These are phyloP conservation scores for Penicillium griseofulvum DNA, from an alignment of 2,329 filamentous ascomycete genomes.

Conservation along the genomic window DNA sequence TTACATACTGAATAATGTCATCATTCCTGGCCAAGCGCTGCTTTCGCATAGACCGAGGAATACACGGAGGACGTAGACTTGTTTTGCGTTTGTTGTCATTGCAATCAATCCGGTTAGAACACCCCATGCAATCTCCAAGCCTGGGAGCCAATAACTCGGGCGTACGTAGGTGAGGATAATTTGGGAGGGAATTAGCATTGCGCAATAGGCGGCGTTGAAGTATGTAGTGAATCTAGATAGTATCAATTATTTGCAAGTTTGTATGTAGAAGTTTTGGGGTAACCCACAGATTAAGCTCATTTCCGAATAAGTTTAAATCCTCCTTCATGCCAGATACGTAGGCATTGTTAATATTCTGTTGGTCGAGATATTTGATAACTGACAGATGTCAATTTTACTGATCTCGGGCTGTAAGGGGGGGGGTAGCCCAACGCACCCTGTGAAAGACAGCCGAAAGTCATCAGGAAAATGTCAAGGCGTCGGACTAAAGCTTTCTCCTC, in stretches of 20 bases:
- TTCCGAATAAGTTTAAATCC: constrained; percentile 21
- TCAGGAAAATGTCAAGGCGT: constrained; percentile 39
- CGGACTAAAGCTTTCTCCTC: constrained; percentile 40
- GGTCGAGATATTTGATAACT: constrained; percentile 28
- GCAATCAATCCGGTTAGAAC: constrained; percentile 31
- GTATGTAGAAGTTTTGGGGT: no score
- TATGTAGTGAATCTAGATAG: constrained; percentile 37
- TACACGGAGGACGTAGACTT: constrained; percentile 31
- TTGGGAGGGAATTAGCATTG: constrained; percentile 43
- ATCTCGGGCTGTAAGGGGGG: not conserved
- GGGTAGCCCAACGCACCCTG: constrained; percentile 29
- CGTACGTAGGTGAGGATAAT: constrained; percentile 40
- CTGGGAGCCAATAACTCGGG: constrained; percentile 30
- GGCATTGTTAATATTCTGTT: constrained; percentile 28
- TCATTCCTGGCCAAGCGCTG: constrained; percentile 32
- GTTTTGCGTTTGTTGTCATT: constrained; percentile 28
- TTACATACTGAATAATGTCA: constrained; percentile 30
- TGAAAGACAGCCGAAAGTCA: constrained; percentile 43
- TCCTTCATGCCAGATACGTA: constrained; percentile 30
- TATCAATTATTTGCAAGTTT: not conserved
- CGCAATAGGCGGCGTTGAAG: constrained; percentile 41
- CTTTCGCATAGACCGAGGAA: constrained; percentile 32
- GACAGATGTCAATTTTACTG: not conserved
- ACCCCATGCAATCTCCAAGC: constrained; percentile 30
- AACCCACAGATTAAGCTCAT: constrained; percentile 24